phyloP scores from a whole-genome alignment of 2,329 filamentous ascomycete genomes.

The Madurella mycetomatis region DNA sequence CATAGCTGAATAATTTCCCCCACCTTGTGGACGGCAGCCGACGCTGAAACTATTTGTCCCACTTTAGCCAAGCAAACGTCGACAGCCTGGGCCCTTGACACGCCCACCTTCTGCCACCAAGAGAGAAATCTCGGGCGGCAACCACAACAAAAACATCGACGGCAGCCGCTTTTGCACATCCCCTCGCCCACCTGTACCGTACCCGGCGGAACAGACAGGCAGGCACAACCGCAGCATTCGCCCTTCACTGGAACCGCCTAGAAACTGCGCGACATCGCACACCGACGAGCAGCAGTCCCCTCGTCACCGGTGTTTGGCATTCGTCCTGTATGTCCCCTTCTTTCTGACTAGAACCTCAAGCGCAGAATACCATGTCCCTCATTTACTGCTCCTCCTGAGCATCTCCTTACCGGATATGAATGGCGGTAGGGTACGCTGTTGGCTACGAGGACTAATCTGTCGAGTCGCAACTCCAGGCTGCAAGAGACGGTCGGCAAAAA shows the following conservation, averaged over 20 bases:
- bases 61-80: background rate
- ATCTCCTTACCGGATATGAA: conserved; percentile 15
- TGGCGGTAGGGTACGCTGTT: conserved; percentile 6
- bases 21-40: background rate
- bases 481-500: conserved; percentile 4
- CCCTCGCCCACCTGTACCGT: too few relatives aligned
- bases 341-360: background rate
- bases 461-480: conserved; percentile 14
- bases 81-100: conserved; percentile 14
- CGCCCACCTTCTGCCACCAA: conserved; percentile 20
- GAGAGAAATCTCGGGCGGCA: conserved; percentile 20
- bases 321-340: conserved; percentile 10
- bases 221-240: background rate
- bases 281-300: background rate
- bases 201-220: background rate
- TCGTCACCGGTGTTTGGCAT: conserved; percentile 1
- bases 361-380: background rate
- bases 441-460: conserved; percentile 23
- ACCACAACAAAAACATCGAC: conserved; percentile 18
- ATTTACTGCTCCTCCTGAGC: background rate
- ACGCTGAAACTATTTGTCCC: background rate
- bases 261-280: background rate
- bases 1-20: background rate
- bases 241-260: background rate
- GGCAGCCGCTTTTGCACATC: background rate